phyloP scores from a whole-genome alignment of 192 early-diverging fungal genomes.

The Coemansia sp. region DNA sequence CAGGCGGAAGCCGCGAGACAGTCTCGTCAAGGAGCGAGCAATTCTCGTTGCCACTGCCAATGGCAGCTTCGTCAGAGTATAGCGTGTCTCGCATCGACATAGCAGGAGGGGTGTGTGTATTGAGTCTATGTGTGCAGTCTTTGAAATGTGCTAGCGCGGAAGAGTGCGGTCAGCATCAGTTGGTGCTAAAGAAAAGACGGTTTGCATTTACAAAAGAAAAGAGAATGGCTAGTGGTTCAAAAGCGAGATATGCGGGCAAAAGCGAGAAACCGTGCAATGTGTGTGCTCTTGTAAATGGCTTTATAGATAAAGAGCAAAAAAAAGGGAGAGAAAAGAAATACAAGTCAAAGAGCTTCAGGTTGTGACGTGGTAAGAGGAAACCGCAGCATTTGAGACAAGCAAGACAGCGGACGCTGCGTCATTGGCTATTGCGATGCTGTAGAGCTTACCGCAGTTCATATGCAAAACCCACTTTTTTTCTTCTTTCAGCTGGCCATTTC shows the following conservation, averaged over 20 bases:
- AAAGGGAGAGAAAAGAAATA: background rate
- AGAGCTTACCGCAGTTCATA: background rate
- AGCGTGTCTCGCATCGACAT: slow-evolving; percentile 52
- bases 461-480: too few relatives aligned
- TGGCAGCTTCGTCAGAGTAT: slow-evolving; percentile 37
- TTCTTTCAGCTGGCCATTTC: too few relatives aligned
- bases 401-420: background rate
- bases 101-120: background rate
- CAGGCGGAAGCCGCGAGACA: slow-evolving; percentile 64
- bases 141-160: background rate
- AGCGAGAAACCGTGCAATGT: background rate
- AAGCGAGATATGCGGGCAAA: background rate
- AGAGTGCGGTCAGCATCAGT: background rate
- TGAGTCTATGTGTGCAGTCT: background rate
- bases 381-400: background rate
- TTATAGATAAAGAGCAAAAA: background rate
- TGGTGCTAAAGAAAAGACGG: background rate
- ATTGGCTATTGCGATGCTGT: background rate
- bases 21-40: slow-evolving; percentile 42
- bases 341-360: background rate
- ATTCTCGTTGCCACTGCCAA: slow-evolving; percentile 2
- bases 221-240: background rate
- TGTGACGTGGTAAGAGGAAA: background rate
- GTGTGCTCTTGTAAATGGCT: background rate
- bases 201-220: background rate